Base-by-base conservation (phyloP, 768 basidiomycete genomes). In the Lactifluus volemus region DNA sequence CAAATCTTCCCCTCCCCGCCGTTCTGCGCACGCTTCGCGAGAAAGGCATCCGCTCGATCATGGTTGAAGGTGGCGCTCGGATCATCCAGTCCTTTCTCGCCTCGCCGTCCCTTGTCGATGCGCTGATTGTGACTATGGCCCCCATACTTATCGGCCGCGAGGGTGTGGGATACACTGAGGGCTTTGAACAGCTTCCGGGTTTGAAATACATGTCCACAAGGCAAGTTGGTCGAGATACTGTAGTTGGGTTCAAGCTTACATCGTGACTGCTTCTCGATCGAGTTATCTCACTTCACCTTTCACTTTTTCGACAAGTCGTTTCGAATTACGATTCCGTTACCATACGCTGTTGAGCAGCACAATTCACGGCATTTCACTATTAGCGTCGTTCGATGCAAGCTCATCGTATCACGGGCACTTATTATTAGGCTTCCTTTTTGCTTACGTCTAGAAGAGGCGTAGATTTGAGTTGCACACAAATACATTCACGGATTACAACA, bases 61-160 rank as follows among this genome's bases (percentile, higher is more conserved):
- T 99, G 96, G 89, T 98, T 6, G 97, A 99, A 75, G 97, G 97
- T 55, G 97, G 97, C 15, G 88, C 92, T 9, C 74, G 75, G 9
- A 78, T 99, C 64, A 92, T 99, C 59, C 76, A 79, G 6, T 84
- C 89, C 1, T 90, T 92, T 74, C 73, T 93, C 12, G 72, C 49
- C 44, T 29, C 45, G 2, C 63, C 66, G 17, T 44, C 44, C 68
- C 70, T 32, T 61, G 78, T 96, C 5, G 89, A 98, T 70, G 77
- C 79, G 12, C 68, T 97, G 19, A 80, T 98, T 49, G 75, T 98
- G 49, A 98, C 97, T 3, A 80, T 92, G 19, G 89, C 95, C 1
- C 97, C 97, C 0, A 79, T 77, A n/a, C 72, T 94, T 15, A 85
- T 98, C 5, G 95, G 95, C 0, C 71, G 73, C 2, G 75, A 77